phyloP scores from a whole-genome alignment of 345 rosid genomes.

The Brassica incana region DNA sequence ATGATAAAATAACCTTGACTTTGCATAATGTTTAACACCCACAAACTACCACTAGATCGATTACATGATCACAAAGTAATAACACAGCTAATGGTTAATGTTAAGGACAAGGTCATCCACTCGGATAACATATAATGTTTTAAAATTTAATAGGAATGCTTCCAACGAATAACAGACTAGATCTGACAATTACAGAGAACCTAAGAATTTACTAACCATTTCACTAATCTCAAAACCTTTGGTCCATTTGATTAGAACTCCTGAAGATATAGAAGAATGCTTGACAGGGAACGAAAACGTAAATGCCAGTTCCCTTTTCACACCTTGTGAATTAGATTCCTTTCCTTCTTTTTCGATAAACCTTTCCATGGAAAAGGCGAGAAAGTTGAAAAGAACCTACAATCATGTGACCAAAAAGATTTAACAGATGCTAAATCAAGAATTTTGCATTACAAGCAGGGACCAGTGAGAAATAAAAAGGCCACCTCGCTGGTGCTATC shows the following conservation, averaged over 20 bases:
- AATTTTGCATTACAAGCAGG: neutral
- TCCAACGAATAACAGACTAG: neutral
- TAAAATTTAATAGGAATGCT: neutral
- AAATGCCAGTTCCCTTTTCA: constrained; percentile 73
- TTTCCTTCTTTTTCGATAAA: constrained; percentile 72
- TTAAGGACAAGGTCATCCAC: neutral
- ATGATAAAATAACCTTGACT: neutral
- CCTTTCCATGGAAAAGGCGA: constrained; percentile 69
- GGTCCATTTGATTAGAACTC: constrained; percentile 80
- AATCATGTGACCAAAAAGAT: constrained; percentile 14
- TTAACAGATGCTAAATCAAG: neutral
- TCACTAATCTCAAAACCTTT: constrained; percentile 76
- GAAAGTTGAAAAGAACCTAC: constrained; percentile 85
- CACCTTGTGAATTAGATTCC: constrained; percentile 34
- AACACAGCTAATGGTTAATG: neutral
- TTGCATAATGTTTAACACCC: neutral
- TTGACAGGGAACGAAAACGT: constrained; percentile 90
- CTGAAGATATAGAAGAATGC: constrained; percentile 67
- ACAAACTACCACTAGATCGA: neutral
- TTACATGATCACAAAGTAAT: neutral
- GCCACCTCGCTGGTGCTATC: constrained; percentile 76
- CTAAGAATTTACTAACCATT: constrained; percentile 59
- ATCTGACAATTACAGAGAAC: constrained; percentile 13
- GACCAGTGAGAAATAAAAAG: neutral
- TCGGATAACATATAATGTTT: neutral